Percentiles rank a stretch among this genome's conserved stretches.
Evolutionary conservation across 306 rosid genomes (phyloP).

Genomic region (Begonia peltatifolia): DNA sequence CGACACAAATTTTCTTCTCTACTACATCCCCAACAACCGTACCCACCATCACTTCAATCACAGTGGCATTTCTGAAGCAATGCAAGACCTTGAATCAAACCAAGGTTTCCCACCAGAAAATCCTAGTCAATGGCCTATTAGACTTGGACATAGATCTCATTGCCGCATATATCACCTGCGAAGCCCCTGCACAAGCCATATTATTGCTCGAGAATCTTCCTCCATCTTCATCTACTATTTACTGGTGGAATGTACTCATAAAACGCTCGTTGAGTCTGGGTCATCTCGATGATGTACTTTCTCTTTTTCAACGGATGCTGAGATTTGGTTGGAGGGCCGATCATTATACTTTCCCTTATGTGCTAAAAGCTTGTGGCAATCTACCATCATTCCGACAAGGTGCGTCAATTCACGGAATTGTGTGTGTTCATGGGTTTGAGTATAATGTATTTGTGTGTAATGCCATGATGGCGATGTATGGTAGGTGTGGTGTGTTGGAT

Average conservation of each 20-base stretch:
- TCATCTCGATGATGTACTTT: slow-evolving; percentile 17
- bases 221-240: slow-evolving; percentile 29
- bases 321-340: slow-evolving; percentile 60
- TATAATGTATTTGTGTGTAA: slow-evolving; percentile 71
- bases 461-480: slow-evolving; percentile 63
- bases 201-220: slow-evolving; percentile 26
- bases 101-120: slow-evolving; percentile 36
- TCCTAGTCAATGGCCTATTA: slow-evolving; percentile 26
- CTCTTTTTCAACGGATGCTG: slow-evolving; percentile 31
- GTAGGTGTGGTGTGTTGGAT: slow-evolving; percentile 26
- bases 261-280: slow-evolving; percentile 28
- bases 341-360: slow-evolving; percentile 55
- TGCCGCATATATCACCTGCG: slow-evolving; percentile 28
- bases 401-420: slow-evolving; percentile 32
- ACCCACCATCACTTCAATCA: slow-evolving; percentile 10
- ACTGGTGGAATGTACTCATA: slow-evolving; percentile 73
- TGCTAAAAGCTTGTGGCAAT: slow-evolving; percentile 61
- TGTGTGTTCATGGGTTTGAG: slow-evolving; percentile 31
- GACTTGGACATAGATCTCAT: slow-evolving; percentile 19
- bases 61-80: slow-evolving; percentile 11
- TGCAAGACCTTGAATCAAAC: slow-evolving; percentile 28
- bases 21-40: slow-evolving; percentile 4
- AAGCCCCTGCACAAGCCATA: slow-evolving; percentile 25
- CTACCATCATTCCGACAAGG: slow-evolving; percentile 24
- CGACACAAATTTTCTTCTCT: slow-evolving; percentile 1